Evolutionary conservation across 1,284 basidiomycete species (phyloP).

Genomic region (Austroboletus novae-zelandiae): DNA sequence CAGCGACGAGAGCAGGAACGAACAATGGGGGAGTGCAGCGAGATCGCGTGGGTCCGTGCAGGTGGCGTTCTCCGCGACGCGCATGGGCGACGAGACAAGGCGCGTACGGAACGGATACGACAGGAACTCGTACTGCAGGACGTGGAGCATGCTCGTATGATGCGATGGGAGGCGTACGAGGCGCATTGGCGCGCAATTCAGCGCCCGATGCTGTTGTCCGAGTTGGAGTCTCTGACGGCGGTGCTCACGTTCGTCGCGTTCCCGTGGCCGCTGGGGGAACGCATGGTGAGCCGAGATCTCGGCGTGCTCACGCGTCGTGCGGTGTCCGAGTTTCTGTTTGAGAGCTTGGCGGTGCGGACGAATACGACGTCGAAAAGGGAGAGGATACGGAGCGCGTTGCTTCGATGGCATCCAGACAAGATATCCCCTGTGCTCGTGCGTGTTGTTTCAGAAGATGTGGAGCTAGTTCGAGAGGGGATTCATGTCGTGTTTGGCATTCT

Average conservation of each 20-base stretch:
- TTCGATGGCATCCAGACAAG: conserved; percentile 77
- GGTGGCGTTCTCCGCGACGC: conserved; percentile 54
- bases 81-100: conserved; percentile 47
- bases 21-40: conserved; percentile 37
- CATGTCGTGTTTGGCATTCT: conserved; percentile 30
- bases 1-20: conserved; percentile 31
- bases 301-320: conserved; percentile 35
- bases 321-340: conserved; percentile 56
- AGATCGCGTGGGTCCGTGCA: conserved; percentile 57
- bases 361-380: conserved; percentile 48
- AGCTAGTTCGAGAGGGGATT: conserved; percentile 44
- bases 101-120: conserved; percentile 39
- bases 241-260: conserved; percentile 45
- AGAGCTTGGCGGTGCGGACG: conserved; percentile 41
- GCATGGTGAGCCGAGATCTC: conserved; percentile 33
- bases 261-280: conserved; percentile 53
- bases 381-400: conserved; percentile 54
- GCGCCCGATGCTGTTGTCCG: conserved; percentile 7
- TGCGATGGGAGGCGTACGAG: conserved; percentile 53
- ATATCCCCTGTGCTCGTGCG: conserved; percentile 49
- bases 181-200: conserved; percentile 42
- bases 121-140: conserved; percentile 23
- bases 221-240: not conserved
- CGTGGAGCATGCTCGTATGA: conserved; percentile 16
- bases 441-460: conserved; percentile 50